Evolutionary conservation across 495 filamentous ascomycete species (phyloP), one percentile per base, ranked within the genome.

Genomic region (Talaromyces trachyspermus): DNA sequence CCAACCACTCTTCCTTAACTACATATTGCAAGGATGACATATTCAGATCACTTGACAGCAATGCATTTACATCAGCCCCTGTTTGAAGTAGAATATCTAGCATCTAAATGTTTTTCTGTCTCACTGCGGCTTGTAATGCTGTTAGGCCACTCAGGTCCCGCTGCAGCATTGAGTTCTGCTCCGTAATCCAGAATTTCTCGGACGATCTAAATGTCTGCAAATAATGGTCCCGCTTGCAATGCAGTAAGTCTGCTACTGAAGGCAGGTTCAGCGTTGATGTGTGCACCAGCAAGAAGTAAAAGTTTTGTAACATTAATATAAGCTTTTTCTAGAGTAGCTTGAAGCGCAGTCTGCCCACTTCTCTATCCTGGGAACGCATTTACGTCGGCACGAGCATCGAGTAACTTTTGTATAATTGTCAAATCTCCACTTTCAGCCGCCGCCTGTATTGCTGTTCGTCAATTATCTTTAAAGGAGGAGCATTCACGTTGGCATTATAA

Each of bases 81-180:
- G 42, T 14, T 9, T 51, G 17, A 17, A 54, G 10, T 11, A 59
- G 51, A 12, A 54, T 22, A 0, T 47, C 1, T 5, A 54, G 27
- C 8, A 56, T 25, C 7, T 43, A 32, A 12, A 38, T 40, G 19
- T 51, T 46, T 2, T 49, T 49, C 27, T 23, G 14, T 59, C 56
- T 15, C 51, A 49, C 25, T 22, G 52, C 52, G 32, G 35, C 52
- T 30, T 54, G 51, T 20, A 56, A 38, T 2, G 52, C 54, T 12
- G 54, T 56, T 10, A 9, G 20, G 14, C 52, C 52, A 5, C 1
- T 24, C 0, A 8, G 20, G 44, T 1, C 11, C 37, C 5, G 53
- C 37, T 3, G 43, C 15, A 7, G 54, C 58, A 43, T 64, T 61
- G 18, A 67, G 46, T 17, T 68, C 42, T 32, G 59, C 62, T 19